Evolutionary conservation across 352 stramenopile genomes (phyloP).

Genomic region (Sclerospora graminicola): DNA sequence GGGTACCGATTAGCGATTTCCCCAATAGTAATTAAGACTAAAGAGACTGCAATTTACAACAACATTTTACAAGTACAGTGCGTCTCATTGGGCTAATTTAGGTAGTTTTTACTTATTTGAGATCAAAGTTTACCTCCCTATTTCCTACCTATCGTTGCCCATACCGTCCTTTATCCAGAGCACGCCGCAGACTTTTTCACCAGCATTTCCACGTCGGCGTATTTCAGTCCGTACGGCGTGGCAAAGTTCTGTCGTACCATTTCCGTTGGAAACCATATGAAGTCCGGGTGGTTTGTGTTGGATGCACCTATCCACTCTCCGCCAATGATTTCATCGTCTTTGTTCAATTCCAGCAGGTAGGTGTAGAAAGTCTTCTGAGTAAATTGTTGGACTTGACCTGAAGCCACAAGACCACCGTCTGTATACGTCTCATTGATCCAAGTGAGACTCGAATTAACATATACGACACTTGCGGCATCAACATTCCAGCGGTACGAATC

Average conservation of each 20-base stretch:
- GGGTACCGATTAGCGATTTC: too few relatives aligned
- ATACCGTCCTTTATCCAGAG: too few relatives aligned
- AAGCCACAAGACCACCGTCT: conserved; percentile 24
- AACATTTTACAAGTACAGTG: too few relatives aligned
- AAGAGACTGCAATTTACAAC: too few relatives aligned
- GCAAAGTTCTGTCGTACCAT: conserved; percentile 17
- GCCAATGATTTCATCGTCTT: conserved; percentile 25
- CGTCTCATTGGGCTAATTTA: too few relatives aligned
- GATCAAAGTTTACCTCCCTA: too few relatives aligned
- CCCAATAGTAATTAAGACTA: too few relatives aligned
- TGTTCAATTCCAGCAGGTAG: conserved; percentile 36
- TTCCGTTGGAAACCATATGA: conserved; percentile 24
- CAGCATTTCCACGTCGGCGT: conserved; percentile 19
- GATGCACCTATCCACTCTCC: conserved; percentile 35
- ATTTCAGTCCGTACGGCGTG: conserved; percentile 14
- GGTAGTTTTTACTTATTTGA: too few relatives aligned
- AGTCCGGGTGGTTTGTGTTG: conserved; percentile 26
- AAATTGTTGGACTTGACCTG: conserved; percentile 12
- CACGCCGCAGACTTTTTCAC: conserved; percentile 16
- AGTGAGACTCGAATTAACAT: conserved; percentile 28
- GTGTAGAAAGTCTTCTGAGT: conserved; percentile 21
- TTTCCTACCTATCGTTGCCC: too few relatives aligned
- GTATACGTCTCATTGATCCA: conserved; percentile 34
- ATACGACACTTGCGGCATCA: conserved; percentile 28
- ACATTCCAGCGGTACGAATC: conserved; percentile 44